These are phyloP conservation scores for Omphalea diandra DNA, from an alignment of 441 rosid species.

Conservation along the genomic window DNA sequence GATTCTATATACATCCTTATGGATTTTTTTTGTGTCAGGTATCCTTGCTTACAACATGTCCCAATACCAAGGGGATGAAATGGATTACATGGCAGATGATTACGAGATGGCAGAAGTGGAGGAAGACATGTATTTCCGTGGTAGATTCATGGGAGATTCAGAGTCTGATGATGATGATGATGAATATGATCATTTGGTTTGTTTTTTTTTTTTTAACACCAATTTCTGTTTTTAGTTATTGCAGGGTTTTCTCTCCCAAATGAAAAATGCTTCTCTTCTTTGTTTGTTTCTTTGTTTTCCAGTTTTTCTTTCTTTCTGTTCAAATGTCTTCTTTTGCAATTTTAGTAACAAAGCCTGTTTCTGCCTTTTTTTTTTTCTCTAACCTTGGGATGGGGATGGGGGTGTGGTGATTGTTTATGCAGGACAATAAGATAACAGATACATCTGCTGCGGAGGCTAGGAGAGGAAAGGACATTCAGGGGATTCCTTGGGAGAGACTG, in stretches of 20 bases:
- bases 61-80: slow-evolving; percentile 36
- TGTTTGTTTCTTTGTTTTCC: background rate
- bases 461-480: slow-evolving; percentile 87
- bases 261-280: background rate
- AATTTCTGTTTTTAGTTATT: background rate
- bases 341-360: slow-evolving; percentile 2
- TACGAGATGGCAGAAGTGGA: slow-evolving; percentile 54
- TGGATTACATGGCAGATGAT: slow-evolving; percentile 45
- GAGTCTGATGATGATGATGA: slow-evolving; percentile 48
- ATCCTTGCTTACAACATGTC: slow-evolving; percentile 32
- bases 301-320: background rate
- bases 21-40: slow-evolving; percentile 18
- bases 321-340: background rate
- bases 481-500: slow-evolving; percentile 93
- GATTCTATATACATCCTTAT: background rate
- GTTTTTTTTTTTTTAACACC: slow-evolving; percentile 10
- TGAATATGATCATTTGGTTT: slow-evolving; percentile 47
- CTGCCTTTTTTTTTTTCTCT: slow-evolving; percentile 6
- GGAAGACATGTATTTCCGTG: slow-evolving; percentile 43
- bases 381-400: slow-evolving; percentile 1
- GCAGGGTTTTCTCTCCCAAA: background rate
- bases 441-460: slow-evolving; percentile 87
- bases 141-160: slow-evolving; percentile 46
- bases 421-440: slow-evolving; percentile 53
- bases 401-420: slow-evolving; percentile 21